These are phyloP conservation scores for Phellopilus nigrolimitatus DNA, from an alignment of 1,284 basidiomycete species.

Conservation along the genomic window DNA sequence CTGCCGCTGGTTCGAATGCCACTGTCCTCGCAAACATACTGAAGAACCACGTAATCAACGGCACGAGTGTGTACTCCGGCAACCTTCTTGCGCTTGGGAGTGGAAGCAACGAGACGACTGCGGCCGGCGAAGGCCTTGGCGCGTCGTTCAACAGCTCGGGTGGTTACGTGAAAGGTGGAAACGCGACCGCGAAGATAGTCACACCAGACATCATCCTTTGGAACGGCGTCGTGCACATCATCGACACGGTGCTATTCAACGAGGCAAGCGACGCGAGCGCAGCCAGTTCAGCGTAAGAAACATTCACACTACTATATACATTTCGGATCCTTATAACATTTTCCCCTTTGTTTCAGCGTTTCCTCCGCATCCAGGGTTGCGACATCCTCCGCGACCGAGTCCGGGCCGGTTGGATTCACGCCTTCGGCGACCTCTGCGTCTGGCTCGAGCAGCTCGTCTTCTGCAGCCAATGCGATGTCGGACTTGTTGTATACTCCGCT, in stretches of 20 bases:
- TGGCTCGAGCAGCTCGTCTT: background rate
- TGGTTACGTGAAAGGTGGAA: slow-evolving; percentile 51
- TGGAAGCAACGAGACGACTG: slow-evolving; percentile 42
- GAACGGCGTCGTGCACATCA: slow-evolving; percentile 73
- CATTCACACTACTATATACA: background rate
- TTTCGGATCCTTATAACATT: background rate
- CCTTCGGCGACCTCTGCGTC: slow-evolving; percentile 1
- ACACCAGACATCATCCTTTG: slow-evolving; percentile 58
- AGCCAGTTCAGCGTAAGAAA: slow-evolving; percentile 53
- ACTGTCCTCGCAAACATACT: slow-evolving; percentile 45
- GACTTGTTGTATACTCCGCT: background rate
- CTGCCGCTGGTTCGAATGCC: slow-evolving; percentile 39
- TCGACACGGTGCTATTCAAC: slow-evolving; percentile 60
- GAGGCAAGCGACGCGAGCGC: slow-evolving; percentile 42
- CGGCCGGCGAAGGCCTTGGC: slow-evolving; percentile 52
- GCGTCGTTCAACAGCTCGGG: slow-evolving; percentile 59
- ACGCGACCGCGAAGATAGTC: slow-evolving; percentile 53
- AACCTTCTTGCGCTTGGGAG: slow-evolving; percentile 31
- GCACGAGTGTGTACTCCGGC: slow-evolving; percentile 62
- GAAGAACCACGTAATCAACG: slow-evolving; percentile 69
- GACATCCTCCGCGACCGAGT: slow-evolving; percentile 12
- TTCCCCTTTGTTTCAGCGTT: background rate
- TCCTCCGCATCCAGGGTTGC: slow-evolving; percentile 13
- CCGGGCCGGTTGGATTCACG: slow-evolving; percentile 18
- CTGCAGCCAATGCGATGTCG: background rate